phyloP scores from a whole-genome alignment of 2,329 filamentous ascomycete genomes.

The Apiospora kogelbergensis region DNA sequence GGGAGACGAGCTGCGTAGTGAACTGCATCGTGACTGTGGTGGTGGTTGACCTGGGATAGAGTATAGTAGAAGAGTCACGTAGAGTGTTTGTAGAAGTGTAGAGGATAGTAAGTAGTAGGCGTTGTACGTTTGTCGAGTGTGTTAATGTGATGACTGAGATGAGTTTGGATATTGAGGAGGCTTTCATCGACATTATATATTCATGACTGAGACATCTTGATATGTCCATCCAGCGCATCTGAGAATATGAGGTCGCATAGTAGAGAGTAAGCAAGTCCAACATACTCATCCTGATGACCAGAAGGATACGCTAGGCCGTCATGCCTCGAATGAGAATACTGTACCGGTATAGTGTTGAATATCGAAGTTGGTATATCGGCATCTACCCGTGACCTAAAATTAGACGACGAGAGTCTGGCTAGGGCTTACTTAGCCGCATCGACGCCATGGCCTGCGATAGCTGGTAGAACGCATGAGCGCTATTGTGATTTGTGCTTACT shows the following conservation, averaged over 20 bases:
- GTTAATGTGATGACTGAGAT: not conserved
- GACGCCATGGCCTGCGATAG: too few species aligned
- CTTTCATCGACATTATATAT: not conserved
- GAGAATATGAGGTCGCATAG: not conserved
- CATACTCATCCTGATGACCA: too few species aligned
- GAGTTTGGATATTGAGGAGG: not conserved
- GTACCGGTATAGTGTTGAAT: too few species aligned
- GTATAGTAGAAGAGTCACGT: not conserved
- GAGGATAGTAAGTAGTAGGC: too few species aligned
- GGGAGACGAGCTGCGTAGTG: not conserved
- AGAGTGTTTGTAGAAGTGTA: not conserved
- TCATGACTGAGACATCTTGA: not conserved
- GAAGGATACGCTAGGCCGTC: too few species aligned
- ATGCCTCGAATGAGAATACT: not conserved
- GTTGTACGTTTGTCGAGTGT: not conserved
- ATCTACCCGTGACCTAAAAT: too few species aligned
- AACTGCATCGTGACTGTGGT: not conserved
- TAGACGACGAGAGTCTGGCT: too few species aligned
- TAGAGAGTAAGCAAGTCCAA: not conserved
- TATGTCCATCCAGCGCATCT: not conserved
- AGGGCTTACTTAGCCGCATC: too few species aligned
- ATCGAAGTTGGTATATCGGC: too few species aligned
- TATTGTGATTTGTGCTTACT: too few species aligned
- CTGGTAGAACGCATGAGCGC: too few species aligned
- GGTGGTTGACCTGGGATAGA: not conserved